These are phyloP conservation scores for Ascosphaera pollenicola DNA, from an alignment of 2,329 filamentous ascomycete species.

Conservation along the genomic window DNA sequence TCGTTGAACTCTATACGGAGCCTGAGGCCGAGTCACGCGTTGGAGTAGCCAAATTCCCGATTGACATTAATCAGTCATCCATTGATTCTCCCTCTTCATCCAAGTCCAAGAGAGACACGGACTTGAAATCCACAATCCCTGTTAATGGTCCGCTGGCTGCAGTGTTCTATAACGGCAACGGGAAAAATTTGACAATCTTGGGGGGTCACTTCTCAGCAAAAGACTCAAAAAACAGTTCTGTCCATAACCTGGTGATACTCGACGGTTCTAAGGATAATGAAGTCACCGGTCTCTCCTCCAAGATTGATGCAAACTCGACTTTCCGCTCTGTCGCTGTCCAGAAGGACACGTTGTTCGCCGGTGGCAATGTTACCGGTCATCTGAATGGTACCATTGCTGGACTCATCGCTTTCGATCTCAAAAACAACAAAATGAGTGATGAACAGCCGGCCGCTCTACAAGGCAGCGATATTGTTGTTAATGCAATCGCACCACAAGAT, in stretches of 20 bases:
- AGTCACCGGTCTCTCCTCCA: conserved; percentile 44
- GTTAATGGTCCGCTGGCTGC: conserved; percentile 43
- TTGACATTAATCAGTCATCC: neutral
- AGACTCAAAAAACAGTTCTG: conserved; percentile 41
- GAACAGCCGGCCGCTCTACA: conserved; percentile 55
- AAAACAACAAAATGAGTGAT: conserved; percentile 34
- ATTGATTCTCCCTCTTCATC: conserved; percentile 5
- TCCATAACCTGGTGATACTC: conserved; percentile 66
- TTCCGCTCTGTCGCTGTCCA: conserved; percentile 50
- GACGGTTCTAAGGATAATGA: conserved; percentile 47
- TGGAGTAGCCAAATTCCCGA: neutral
- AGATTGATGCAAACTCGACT: conserved; percentile 46
- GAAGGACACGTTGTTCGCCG: conserved; percentile 52
- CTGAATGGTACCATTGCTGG: conserved; percentile 35
- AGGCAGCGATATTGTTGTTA: conserved; percentile 49
- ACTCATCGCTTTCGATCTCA: conserved; percentile 59
- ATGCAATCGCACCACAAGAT: conserved; percentile 51
- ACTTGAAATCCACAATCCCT: conserved; percentile 32
- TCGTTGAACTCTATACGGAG: conserved; percentile 24
- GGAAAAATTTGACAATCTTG: conserved; percentile 63
- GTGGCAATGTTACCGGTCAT: conserved; percentile 51
- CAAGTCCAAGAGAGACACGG: conserved; percentile 23
- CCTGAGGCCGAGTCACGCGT: neutral
- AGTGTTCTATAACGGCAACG: conserved; percentile 47
- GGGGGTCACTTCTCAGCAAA: conserved; percentile 66